phyloP scores from a whole-genome alignment of 805 yeast species.

The Kazachstania bromeliacearum region DNA sequence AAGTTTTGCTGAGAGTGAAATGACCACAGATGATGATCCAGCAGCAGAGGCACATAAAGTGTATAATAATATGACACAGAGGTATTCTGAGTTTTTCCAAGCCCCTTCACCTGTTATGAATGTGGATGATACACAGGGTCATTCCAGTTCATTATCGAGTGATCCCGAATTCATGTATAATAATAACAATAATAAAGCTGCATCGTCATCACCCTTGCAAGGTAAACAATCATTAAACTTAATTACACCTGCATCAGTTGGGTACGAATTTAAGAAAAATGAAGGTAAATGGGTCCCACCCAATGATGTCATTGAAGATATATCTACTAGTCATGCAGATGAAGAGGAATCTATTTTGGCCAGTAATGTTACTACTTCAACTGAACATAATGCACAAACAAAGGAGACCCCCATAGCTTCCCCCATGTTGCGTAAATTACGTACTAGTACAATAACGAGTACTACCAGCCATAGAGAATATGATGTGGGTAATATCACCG shows the following conservation, averaged over 20 bases:
- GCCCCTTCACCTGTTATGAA: not conserved
- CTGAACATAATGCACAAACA: constrained; percentile 1
- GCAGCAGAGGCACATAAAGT: constrained; percentile 24
- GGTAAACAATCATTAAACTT: constrained; percentile 2
- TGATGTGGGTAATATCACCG: constrained; percentile 10
- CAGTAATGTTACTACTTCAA: not conserved
- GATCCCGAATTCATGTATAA: too few relatives aligned
- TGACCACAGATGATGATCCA: constrained; percentile 16
- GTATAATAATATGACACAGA: constrained; percentile 15
- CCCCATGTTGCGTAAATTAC: too few relatives aligned
- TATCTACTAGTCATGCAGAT: constrained; percentile 7
- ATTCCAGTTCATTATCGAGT: too few relatives aligned
- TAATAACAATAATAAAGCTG: not conserved
- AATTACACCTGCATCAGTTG: constrained; percentile 10
- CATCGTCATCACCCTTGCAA: not conserved
- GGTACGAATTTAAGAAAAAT: constrained; percentile 7
- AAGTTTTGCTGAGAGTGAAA: not conserved
- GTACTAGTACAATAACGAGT: too few relatives aligned
- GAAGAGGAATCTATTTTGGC: not conserved
- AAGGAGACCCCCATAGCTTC: too few relatives aligned
- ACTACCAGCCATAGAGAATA: too few relatives aligned
- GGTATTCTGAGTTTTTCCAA: too few relatives aligned
- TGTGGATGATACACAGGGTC: not conserved
- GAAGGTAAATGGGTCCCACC: constrained; percentile 10
- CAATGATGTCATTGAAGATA: constrained; percentile 6